phyloP scores from a whole-genome alignment of 345 rosid genomes.

The Syzygium aqueum region DNA sequence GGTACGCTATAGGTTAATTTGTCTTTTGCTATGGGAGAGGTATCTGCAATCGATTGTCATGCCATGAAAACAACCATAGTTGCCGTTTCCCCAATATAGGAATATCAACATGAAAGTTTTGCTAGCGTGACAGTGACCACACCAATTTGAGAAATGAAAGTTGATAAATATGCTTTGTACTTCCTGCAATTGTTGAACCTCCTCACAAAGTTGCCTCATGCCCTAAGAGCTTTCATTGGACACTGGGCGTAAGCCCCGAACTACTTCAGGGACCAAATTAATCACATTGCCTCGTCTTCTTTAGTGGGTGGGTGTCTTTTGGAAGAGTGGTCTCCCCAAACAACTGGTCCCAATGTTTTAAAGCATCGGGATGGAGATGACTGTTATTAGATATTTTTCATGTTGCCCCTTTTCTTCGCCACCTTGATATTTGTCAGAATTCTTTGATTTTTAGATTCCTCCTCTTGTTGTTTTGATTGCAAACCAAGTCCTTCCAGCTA shows the following conservation, averaged over 20 bases:
- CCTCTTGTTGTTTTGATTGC: too few species aligned
- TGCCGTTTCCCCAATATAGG: background rate
- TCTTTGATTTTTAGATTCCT: too few species aligned
- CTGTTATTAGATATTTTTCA: too few species aligned
- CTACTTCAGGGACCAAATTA: background rate
- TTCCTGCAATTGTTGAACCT: background rate
- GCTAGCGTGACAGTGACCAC: background rate
- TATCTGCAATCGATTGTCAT: background rate
- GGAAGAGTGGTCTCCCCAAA: background rate
- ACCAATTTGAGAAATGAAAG: background rate
- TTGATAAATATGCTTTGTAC: background rate
- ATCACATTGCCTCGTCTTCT: background rate
- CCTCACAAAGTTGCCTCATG: background rate
- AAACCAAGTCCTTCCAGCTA: too few species aligned
- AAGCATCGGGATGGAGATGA: background rate
- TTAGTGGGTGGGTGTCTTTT: background rate
- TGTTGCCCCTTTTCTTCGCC: too few species aligned
- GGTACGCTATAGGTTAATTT: background rate
- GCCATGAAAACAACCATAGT: background rate
- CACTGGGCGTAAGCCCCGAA: background rate
- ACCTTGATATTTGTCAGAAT: too few species aligned
- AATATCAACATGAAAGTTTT: background rate
- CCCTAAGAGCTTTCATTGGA: background rate
- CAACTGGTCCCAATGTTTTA: background rate
- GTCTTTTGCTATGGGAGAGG: background rate